Percentiles rank a stretch among this genome's conserved stretches.
phyloP scores from a whole-genome alignment of 2,329 filamentous ascomycete species.

The Penicillium crustosum region DNA sequence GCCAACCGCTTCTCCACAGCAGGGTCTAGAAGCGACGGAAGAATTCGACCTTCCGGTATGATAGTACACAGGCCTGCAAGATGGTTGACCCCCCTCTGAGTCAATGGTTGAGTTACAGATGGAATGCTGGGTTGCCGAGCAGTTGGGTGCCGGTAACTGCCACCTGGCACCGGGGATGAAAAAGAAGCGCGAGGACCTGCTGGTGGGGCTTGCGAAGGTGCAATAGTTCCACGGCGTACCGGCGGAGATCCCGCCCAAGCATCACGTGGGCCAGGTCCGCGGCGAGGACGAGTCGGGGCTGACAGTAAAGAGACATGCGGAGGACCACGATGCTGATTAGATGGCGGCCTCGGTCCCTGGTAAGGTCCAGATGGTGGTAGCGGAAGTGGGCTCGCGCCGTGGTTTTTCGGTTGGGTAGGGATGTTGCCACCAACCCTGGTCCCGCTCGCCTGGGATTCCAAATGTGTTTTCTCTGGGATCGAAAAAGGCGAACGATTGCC shows the following conservation, averaged over 20 bases:
- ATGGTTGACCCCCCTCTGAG: constrained; percentile 42
- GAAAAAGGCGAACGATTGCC: constrained; percentile 1
- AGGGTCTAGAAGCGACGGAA: constrained; percentile 41
- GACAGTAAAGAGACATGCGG: constrained; percentile 43
- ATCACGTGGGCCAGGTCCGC: constrained; percentile 37
- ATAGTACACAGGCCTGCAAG: constrained; percentile 41
- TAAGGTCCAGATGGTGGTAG: constrained; percentile 44
- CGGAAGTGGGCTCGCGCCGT: constrained; percentile 28
- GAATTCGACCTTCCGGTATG: constrained; percentile 44
- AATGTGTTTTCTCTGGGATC: not conserved
- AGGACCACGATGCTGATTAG: constrained; percentile 39
- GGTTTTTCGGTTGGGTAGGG: constrained; percentile 35
- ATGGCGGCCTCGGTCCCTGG: constrained; percentile 35
- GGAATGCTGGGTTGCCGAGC: constrained; percentile 39
- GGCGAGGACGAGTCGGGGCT: constrained; percentile 50
- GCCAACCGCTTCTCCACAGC: constrained; percentile 46
- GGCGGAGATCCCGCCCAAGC: constrained; percentile 34
- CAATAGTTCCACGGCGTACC: constrained; percentile 36
- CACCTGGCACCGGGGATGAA: constrained; percentile 27
- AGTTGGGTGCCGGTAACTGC: constrained; percentile 36
- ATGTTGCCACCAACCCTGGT: constrained; percentile 23
- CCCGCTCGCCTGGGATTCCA: constrained; percentile 21
- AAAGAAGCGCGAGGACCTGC: constrained; percentile 40
- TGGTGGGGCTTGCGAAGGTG: constrained; percentile 34
- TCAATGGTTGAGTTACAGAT: constrained; percentile 39